A percentile compares a stretch with the other conserved stretches of the same genome.
phyloP scores from a whole-genome alignment of 2,329 filamentous ascomycete species.

The Epichloe elymi region DNA sequence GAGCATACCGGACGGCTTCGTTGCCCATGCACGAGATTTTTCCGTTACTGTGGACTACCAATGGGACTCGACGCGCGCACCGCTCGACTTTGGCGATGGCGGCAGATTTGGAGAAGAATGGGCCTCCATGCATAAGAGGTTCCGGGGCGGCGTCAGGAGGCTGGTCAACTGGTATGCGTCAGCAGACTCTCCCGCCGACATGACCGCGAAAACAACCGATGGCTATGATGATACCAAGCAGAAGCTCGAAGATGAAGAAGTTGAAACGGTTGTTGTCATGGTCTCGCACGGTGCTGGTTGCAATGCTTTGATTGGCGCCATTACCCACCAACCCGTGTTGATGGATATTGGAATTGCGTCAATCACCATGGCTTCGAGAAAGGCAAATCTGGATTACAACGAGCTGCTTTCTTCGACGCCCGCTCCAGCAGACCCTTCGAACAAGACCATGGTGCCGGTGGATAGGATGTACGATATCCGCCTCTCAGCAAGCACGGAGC shows the following conservation, averaged over 20 bases:
- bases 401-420: conserved; percentile 17
- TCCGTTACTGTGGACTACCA: conserved; percentile 83
- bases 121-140: conserved; percentile 87
- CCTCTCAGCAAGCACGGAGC: conserved; percentile 61
- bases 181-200: conserved; percentile 36
- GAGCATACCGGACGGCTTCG: conserved; percentile 76
- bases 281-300: conserved; percentile 93
- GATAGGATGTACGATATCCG: conserved; percentile 60
- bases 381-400: conserved; percentile 29
- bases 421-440: conserved; percentile 9
- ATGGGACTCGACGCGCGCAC: conserved; percentile 81
- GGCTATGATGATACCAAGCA: conserved; percentile 14
- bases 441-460: conserved; percentile 27
- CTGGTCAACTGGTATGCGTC: conserved; percentile 74
- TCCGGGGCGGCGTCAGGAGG: conserved; percentile 63
- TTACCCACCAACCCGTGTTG: conserved; percentile 83
- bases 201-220: conserved; percentile 29
- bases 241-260: conserved; percentile 42
- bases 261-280: conserved; percentile 69
- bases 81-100: conserved; percentile 74
- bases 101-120: conserved; percentile 88
- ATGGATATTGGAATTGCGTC: conserved; percentile 85
- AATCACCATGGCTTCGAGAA: conserved; percentile 72
- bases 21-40: conserved; percentile 77
- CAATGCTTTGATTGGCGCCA: conserved; percentile 84